Conservation (phyloP, 208 protist species). For the Acanthamoeba royreba region DNA sequence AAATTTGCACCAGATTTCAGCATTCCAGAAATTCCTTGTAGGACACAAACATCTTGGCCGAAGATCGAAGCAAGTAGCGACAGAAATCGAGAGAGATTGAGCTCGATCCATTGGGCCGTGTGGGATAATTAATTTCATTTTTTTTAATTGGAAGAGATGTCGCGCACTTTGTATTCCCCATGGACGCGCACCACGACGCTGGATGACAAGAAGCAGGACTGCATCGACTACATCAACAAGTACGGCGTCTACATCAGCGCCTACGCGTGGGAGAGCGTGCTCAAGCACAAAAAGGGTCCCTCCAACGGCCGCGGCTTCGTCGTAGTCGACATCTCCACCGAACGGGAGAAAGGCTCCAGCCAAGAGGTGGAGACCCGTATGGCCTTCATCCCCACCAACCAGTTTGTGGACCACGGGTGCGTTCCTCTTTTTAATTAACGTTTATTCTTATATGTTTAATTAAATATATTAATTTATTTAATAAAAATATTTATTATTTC, state of each 20-base stretch:
- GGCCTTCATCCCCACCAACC: neutral
- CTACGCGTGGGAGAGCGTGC: slow-evolving; percentile 9
- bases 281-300: neutral
- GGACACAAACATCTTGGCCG: too few relatives aligned
- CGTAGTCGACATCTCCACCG: neutral
- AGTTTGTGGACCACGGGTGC: neutral
- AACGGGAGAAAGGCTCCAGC: neutral
- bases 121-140: too few relatives aligned
- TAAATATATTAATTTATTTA: neutral
- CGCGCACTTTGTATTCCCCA: neutral
- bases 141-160: neutral
- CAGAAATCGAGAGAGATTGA: too few relatives aligned
- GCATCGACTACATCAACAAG: neutral
- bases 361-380: neutral
- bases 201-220: slow-evolving; percentile 6
- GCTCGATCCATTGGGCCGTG: too few relatives aligned
- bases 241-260: neutral
- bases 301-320: neutral
- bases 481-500: neutral
- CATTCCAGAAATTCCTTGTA: too few relatives aligned
- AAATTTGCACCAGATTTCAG: too few relatives aligned
- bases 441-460: neutral
- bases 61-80: too few relatives aligned
- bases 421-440: neutral
- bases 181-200: neutral